phyloP scores from a whole-genome alignment of 2,329 filamentous ascomycete species.

The Dothistroma septosporum region DNA sequence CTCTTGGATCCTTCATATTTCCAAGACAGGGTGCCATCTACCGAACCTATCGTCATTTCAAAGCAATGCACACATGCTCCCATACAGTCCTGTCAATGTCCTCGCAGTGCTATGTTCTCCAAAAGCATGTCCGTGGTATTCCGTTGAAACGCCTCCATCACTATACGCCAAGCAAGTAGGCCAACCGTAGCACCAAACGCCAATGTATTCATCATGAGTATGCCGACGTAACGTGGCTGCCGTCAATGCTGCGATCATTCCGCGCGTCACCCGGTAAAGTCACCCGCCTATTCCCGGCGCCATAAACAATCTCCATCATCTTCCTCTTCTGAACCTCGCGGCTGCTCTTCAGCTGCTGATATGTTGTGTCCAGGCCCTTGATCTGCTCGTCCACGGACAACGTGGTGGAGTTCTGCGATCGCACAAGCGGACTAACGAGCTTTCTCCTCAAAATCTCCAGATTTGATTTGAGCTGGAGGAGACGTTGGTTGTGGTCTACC shows the following conservation, averaged over 20 bases:
- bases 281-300: slow-evolving; percentile 25
- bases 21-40: background rate
- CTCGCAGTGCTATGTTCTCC: background rate
- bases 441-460: slow-evolving; percentile 80
- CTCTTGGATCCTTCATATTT: background rate
- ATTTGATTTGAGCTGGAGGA: slow-evolving; percentile 79
- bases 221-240: background rate
- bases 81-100: background rate
- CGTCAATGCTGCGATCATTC: slow-evolving; percentile 15
- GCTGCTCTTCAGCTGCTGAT: slow-evolving; percentile 70
- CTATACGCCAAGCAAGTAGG: background rate
- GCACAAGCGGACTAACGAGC: slow-evolving; percentile 77
- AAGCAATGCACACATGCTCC: background rate
- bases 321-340: slow-evolving; percentile 61
- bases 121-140: background rate
- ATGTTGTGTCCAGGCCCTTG: slow-evolving; percentile 72
- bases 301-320: slow-evolving; percentile 35
- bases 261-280: slow-evolving; percentile 13
- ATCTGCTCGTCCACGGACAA: slow-evolving; percentile 83
- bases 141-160: background rate
- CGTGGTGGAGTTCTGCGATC: slow-evolving; percentile 63
- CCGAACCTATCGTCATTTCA: background rate
- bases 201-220: slow-evolving; percentile 10
- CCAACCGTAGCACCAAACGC: background rate
- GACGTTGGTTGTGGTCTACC: slow-evolving; percentile 77